A percentile compares a stretch with the other conserved stretches of the same genome.
Conservation (phyloP, 148 eudicot species). For the Vaccinium macrocarpon region DNA sequence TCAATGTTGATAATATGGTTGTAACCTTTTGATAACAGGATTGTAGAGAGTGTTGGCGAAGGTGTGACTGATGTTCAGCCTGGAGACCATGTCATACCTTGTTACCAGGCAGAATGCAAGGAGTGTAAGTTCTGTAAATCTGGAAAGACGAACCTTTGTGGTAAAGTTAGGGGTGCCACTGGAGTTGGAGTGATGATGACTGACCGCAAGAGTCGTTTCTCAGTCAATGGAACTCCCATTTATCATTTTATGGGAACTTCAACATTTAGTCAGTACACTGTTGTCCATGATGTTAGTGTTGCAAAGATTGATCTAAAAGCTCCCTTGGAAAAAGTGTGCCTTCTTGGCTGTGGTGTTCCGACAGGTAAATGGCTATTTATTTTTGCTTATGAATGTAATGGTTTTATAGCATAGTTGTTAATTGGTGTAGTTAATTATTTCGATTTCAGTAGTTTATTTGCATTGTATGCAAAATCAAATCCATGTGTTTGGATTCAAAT, state of each 20-base stretch:
- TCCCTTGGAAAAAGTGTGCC: slow-evolving; percentile 97
- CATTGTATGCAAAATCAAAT: neutral
- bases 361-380: slow-evolving; percentile 49
- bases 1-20: neutral
- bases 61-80: slow-evolving; percentile 96
- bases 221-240: slow-evolving; percentile 80
- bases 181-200: slow-evolving; percentile 98
- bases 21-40: slow-evolving; percentile 39
- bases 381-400: neutral
- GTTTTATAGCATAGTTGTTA: neutral
- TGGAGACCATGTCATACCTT: slow-evolving; percentile 98
- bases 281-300: slow-evolving; percentile 98
- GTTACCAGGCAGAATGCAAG: slow-evolving; percentile 97
- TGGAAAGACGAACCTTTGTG: slow-evolving; percentile 98
- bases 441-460: neutral
- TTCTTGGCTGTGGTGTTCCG: slow-evolving; percentile 98
- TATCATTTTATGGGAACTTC: slow-evolving; percentile 99
- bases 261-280: slow-evolving; percentile 97
- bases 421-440: neutral
- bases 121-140: slow-evolving; percentile 99
- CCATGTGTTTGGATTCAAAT: too few relatives aligned
- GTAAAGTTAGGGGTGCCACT: slow-evolving; percentile 90
- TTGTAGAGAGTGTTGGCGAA: slow-evolving; percentile 98
- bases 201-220: slow-evolving; percentile 92
- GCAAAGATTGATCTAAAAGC: slow-evolving; percentile 94